Conservation (phyloP, 495 filamentous ascomycete genomes). For the Xylaria bambusicola region DNA sequence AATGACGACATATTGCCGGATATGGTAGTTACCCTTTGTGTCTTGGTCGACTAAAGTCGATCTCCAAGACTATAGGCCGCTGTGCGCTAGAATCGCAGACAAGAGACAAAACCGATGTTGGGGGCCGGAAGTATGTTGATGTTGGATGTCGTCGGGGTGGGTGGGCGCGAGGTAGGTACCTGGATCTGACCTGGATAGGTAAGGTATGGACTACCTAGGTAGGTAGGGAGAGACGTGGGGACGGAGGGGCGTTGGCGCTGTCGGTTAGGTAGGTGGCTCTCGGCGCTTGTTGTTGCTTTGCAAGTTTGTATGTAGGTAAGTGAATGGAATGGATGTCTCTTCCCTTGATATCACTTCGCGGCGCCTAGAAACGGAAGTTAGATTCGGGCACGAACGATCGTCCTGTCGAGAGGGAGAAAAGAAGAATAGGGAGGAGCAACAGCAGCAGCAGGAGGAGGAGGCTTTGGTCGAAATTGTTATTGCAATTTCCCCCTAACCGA, state of each 20-base stretch:
- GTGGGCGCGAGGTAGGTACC: too few species aligned
- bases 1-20: constrained; percentile 14
- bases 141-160: background rate
- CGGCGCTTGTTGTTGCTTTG: background rate
- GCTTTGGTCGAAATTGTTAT: too few species aligned
- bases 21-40: constrained; percentile 16
- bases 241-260: too few species aligned
- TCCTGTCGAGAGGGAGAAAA: too few species aligned
- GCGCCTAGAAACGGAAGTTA: too few species aligned
- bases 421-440: too few species aligned
- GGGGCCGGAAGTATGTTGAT: constrained; percentile 10
- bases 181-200: too few species aligned
- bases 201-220: background rate
- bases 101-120: background rate
- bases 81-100: background rate
- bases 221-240: too few species aligned
- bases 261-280: background rate
- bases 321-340: too few species aligned
- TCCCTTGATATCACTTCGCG: too few species aligned
- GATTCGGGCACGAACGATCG: too few species aligned
- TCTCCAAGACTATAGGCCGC: background rate
- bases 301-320: background rate
- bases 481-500: background rate
- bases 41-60: constrained; percentile 6
- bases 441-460: too few species aligned